Evolutionary conservation across 1,284 basidiomycete genomes (phyloP).

Genomic region (Boletus sp.): DNA sequence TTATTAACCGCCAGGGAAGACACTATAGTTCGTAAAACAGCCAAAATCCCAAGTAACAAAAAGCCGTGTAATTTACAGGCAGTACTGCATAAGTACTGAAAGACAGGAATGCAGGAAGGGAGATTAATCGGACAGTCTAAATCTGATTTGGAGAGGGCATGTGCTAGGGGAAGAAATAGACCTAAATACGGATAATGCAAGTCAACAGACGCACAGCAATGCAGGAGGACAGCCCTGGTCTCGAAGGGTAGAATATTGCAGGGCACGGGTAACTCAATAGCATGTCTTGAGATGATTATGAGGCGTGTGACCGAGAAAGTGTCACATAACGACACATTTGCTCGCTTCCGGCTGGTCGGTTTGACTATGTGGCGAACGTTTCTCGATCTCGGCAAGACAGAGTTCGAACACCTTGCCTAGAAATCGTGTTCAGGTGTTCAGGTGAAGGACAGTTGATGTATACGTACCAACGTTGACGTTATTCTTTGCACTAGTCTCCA

Average conservation of each 20-base stretch:
- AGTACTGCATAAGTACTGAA: slow-evolving; percentile 22
- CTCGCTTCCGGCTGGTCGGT: slow-evolving; percentile 53
- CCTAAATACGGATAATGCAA: slow-evolving; percentile 39
- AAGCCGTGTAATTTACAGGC: slow-evolving; percentile 30
- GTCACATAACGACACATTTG: slow-evolving; percentile 70
- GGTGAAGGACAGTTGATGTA: not conserved
- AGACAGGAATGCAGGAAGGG: slow-evolving; percentile 23
- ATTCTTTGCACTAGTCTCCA: slow-evolving; percentile 88
- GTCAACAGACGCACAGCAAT: slow-evolving; percentile 32
- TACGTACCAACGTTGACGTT: slow-evolving; percentile 84
- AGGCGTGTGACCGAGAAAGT: slow-evolving; percentile 11
- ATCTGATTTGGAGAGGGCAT: slow-evolving; percentile 19
- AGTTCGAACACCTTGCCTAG: slow-evolving; percentile 85
- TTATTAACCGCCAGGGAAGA: slow-evolving; percentile 41
- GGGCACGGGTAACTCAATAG: slow-evolving; percentile 32
- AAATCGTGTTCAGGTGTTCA: slow-evolving; percentile 10
- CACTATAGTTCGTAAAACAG: slow-evolving; percentile 30
- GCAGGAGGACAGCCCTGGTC: slow-evolving; percentile 21
- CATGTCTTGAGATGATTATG: slow-evolving; percentile 21
- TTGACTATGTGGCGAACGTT: slow-evolving; percentile 56
- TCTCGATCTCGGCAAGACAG: slow-evolving; percentile 85
- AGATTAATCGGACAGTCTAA: slow-evolving; percentile 35
- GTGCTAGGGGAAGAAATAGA: slow-evolving; percentile 18
- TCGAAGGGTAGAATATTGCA: slow-evolving; percentile 30
- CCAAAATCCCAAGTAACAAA: slow-evolving; percentile 27